phyloP scores from a whole-genome alignment of 179 eudicot species.

The Drosera spatulata region DNA sequence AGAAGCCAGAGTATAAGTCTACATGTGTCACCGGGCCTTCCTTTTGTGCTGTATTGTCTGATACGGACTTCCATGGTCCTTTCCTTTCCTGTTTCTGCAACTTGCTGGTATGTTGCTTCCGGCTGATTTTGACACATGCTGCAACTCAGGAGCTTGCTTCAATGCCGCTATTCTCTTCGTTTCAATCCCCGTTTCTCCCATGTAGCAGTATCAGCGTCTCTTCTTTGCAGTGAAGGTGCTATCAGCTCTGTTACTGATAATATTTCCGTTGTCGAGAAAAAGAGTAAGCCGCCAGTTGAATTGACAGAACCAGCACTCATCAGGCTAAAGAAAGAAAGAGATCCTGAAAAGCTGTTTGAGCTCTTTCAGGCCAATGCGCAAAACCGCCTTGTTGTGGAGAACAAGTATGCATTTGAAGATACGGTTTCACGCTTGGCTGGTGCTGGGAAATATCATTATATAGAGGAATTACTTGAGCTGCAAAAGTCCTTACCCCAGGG shows the following conservation, averaged over 20 bases:
- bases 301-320: slow-evolving; percentile 55
- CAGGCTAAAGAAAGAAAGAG: slow-evolving; percentile 55
- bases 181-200: neutral
- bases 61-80: no score
- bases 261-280: neutral
- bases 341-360: slow-evolving; percentile 60
- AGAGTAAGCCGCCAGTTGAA: neutral
- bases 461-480: slow-evolving; percentile 68
- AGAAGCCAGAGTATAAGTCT: no score
- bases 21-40: no score
- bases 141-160: no score
- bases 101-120: no score
- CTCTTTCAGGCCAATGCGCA: slow-evolving; percentile 52
- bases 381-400: slow-evolving; percentile 51
- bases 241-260: neutral
- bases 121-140: no score
- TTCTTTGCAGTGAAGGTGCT: neutral
- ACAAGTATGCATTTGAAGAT: slow-evolving; percentile 67
- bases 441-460: slow-evolving; percentile 46
- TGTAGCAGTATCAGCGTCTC: neutral
- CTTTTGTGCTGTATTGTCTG: no score
- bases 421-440: slow-evolving; percentile 65
- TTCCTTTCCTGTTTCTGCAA: no score
- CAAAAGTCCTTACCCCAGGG: slow-evolving; percentile 73
- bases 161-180: neutral